Base-by-base conservation (phyloP, 768 basidiomycete genomes). In the Coprinopsis marcescibilis region DNA sequence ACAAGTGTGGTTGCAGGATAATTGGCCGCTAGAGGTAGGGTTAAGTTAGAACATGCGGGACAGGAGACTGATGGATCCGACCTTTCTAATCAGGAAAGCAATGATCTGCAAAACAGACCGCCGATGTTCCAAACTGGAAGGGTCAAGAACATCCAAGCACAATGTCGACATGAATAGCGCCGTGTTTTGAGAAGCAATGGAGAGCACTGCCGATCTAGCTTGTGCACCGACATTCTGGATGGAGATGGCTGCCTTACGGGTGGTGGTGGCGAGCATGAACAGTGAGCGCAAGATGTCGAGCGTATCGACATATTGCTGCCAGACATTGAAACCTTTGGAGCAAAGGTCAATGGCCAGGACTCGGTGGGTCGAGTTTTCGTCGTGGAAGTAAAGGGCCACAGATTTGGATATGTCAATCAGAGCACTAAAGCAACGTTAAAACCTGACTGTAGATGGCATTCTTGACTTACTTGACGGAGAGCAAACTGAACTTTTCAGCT, bases 131-230 rank as follows among this genome's bases (percentile, higher is more conserved):
- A 88, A 69, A 3, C 77, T 80, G 14, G 75, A 73, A 8, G 88
- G 83, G 26, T 83, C 82, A 17, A 95, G 66, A 42, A 98, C 92
- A 58, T 97, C 96, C 53, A 95, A 73, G 3, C 85, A 82, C 32
- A 99, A 64, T 0, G 95, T 96, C 0, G 91, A 87, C 86, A 98
- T 97, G 67, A 98, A 95, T 10, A 98, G 63, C 3, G 82, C 80
- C 4, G 94, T 91, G 54, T 93, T 85, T 38, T 75, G 75, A 0
- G 81, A 74, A 1, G 93, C 93, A 34, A 97, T 87, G 33, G 87
- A 83, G 8, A 97, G 65, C 2, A 95, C 83, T 0, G 94, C 92
- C 17, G 77, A 64, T 35, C 95, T 76, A 0, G 94, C 92, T 56
- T 91, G 87, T 1, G 81, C 72, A 5, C 80, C 80, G 1, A 85